Evolutionary conservation across 129 eudicot species (phyloP).

Genomic region (Deinandra increscens): DNA sequence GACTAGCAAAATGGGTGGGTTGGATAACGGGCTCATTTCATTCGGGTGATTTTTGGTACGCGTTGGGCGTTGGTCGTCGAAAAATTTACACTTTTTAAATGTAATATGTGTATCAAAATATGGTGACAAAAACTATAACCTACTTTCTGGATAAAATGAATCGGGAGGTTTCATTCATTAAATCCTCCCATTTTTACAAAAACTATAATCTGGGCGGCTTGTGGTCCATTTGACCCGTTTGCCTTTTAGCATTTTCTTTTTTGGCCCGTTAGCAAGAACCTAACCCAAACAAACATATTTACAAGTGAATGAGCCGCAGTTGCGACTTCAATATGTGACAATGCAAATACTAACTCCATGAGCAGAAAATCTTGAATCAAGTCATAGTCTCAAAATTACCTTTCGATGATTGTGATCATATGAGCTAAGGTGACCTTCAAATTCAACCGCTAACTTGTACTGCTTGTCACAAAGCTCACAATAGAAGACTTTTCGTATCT

Average conservation of each 20-base stretch:
- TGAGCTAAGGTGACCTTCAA: constrained; percentile 96
- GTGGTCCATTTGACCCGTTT: not conserved
- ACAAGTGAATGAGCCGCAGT: not conserved
- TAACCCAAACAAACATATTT: not conserved
- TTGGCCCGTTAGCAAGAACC: not conserved
- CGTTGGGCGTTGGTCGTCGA: not conserved
- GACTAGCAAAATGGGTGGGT: not conserved
- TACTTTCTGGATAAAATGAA: not conserved
- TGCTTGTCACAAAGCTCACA: constrained; percentile 99
- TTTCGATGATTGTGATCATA: constrained; percentile 98
- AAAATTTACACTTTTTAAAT: no score
- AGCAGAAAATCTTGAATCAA: not conserved
- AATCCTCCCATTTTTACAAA: no score
- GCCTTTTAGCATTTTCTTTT: not conserved
- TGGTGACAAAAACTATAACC: not conserved
- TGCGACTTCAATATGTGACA: not conserved
- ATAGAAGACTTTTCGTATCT: constrained; percentile 78
- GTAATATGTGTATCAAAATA: not conserved
- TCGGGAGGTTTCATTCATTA: not conserved
- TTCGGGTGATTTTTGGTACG: not conserved
- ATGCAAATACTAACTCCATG: not conserved
- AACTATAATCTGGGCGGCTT: not conserved
- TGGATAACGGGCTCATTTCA: not conserved
- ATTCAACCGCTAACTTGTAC: constrained; percentile 95
- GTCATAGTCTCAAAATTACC: constrained; percentile 33